Evolutionary conservation across 768 basidiomycete genomes (phyloP).

Genomic region (Lentinus tigrinus): DNA sequence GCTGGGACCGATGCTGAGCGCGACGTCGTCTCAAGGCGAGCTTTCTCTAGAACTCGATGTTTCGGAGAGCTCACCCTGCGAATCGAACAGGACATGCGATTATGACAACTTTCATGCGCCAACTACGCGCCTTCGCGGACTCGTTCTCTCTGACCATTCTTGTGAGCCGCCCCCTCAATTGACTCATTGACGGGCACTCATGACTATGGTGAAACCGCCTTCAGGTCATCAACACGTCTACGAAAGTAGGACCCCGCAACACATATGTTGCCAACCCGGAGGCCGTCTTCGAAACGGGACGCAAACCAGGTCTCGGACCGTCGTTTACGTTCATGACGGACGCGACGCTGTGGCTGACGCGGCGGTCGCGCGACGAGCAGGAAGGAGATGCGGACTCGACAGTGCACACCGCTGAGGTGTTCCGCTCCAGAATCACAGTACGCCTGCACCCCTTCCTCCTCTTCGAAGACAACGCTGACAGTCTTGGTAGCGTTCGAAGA

Average conservation of each 20-base stretch:
- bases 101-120: slow-evolving; percentile 71
- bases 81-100: slow-evolving; percentile 54
- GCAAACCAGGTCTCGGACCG: slow-evolving; percentile 74
- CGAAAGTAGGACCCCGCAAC: slow-evolving; percentile 31
- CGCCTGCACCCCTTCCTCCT: neutral
- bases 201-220: neutral
- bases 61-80: neutral
- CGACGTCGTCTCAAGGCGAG: slow-evolving; percentile 60
- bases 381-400: slow-evolving; percentile 5
- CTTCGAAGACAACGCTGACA: neutral
- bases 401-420: slow-evolving; percentile 23
- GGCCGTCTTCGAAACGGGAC: slow-evolving; percentile 35
- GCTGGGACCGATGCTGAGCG: slow-evolving; percentile 60
- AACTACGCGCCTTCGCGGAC: slow-evolving; percentile 52
- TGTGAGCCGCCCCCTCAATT: slow-evolving; percentile 37
- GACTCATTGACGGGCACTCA: neutral
- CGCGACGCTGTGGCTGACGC: slow-evolving; percentile 69
- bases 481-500: slow-evolving; percentile 33
- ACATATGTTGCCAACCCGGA: slow-evolving; percentile 25
- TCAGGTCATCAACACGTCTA: slow-evolving; percentile 65
- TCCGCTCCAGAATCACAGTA: slow-evolving; percentile 30
- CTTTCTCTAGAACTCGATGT: neutral
- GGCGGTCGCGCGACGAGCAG: neutral
- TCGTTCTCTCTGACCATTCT: slow-evolving; percentile 47
- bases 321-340: slow-evolving; percentile 74